phyloP scores from a whole-genome alignment of 768 basidiomycete genomes.

The Mycena crocata region DNA sequence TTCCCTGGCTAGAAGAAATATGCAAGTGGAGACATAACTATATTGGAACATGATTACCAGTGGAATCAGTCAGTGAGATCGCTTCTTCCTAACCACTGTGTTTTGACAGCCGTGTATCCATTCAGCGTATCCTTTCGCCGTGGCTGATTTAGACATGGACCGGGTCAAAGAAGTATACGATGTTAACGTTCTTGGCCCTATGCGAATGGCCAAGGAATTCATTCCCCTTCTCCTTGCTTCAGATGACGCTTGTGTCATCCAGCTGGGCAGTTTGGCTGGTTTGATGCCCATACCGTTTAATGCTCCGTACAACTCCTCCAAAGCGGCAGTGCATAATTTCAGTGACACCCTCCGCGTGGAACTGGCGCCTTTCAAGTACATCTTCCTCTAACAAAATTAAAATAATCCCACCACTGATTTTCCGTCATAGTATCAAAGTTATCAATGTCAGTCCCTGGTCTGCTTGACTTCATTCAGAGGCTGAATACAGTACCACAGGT shows the following conservation, averaged over 20 bases:
- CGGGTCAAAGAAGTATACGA: background rate
- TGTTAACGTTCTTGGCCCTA: background rate
- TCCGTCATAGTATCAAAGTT: background rate
- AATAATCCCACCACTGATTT: too few relatives aligned
- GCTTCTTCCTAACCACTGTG: too few relatives aligned
- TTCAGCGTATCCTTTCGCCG: slow-evolving; percentile 18
- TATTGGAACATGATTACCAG: too few relatives aligned
- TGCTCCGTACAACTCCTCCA: slow-evolving; percentile 41
- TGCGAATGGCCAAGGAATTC: slow-evolving; percentile 2
- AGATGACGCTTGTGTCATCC: slow-evolving; percentile 37
- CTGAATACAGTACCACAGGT: background rate
- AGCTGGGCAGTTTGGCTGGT: slow-evolving; percentile 39
- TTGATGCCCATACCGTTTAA: slow-evolving; percentile 42
- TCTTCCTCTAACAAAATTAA: background rate
- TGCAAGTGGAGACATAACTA: too few relatives aligned
- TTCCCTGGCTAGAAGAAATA: too few relatives aligned
- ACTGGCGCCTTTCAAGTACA: slow-evolving; percentile 43
- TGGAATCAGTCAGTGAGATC: too few relatives aligned
- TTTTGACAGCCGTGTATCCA: too few relatives aligned
- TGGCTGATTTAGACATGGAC: slow-evolving; percentile 36
- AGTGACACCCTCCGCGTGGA: slow-evolving; percentile 44
- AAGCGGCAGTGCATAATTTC: slow-evolving; percentile 43
- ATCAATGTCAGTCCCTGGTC: background rate
- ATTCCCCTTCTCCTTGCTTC: background rate
- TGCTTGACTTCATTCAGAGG: background rate